These are phyloP conservation scores for Chaetomium strumarium DNA, from an alignment of 2,329 filamentous ascomycete species.

Conservation along the genomic window DNA sequence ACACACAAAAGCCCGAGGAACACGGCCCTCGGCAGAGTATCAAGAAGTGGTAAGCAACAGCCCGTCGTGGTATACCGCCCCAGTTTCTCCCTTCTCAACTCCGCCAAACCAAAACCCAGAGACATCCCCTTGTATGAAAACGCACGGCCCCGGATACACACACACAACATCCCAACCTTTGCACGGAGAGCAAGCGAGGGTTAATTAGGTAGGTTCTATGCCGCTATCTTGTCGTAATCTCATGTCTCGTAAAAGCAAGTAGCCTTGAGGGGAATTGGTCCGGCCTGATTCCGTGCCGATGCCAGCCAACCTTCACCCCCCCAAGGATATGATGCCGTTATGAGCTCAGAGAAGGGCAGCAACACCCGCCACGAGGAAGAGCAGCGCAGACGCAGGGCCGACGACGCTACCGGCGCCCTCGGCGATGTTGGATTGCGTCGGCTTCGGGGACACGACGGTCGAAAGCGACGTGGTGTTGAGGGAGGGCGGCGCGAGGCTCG, in stretches of 20 bases:
- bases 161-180: conserved; percentile 19
- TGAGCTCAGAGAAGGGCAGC: conserved; percentile 27
- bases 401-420: conserved; percentile 29
- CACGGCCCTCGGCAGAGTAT: conserved; percentile 16
- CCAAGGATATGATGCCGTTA: conserved; percentile 15
- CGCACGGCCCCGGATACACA: neutral
- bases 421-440: conserved; percentile 23
- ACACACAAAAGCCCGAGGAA: conserved; percentile 18
- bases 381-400: conserved; percentile 29
- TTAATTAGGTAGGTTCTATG: conserved; percentile 4
- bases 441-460: conserved; percentile 12
- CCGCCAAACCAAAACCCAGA: neutral
- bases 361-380: conserved; percentile 26
- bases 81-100: neutral
- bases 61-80: conserved; percentile 1
- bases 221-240: conserved; percentile 1
- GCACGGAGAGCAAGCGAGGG: conserved; percentile 12
- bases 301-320: neutral
- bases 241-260: conserved; percentile 4
- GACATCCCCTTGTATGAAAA: neutral
- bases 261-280: neutral
- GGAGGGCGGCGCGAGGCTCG: conserved; percentile 14
- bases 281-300: neutral
- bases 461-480: conserved; percentile 21
- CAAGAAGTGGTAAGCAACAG: conserved; percentile 11